Evolutionary conservation across 2,329 filamentous ascomycete genomes (phyloP).

Genomic region (Fusarium sp.): DNA sequence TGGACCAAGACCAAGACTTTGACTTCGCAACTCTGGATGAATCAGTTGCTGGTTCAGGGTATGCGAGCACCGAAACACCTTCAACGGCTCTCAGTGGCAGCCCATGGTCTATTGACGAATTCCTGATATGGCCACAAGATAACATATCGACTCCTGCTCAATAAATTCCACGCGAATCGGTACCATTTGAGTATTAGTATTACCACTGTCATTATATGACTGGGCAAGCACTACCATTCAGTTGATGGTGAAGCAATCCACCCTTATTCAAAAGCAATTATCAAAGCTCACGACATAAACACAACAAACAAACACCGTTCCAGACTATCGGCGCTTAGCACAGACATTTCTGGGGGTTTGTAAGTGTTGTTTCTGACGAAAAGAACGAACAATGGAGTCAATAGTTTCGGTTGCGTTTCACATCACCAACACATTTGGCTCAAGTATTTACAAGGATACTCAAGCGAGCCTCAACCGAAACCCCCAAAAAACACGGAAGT

Average conservation of each 20-base stretch:
- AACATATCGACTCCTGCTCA: not conserved
- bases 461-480: slow-evolving; percentile 43
- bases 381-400: slow-evolving; percentile 26
- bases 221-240: not conserved
- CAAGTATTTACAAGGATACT: slow-evolving; percentile 30
- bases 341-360: not conserved
- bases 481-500: slow-evolving; percentile 28
- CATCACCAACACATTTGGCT: slow-evolving; percentile 33
- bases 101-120: slow-evolving; percentile 45
- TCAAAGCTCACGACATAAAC: not conserved
- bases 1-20: slow-evolving; percentile 19
- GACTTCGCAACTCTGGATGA: slow-evolving; percentile 39
- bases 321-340: not conserved
- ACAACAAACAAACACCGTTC: not conserved
- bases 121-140: slow-evolving; percentile 43
- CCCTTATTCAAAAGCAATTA: not conserved
- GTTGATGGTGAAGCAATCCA: not conserved
- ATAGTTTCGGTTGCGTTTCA: slow-evolving; percentile 48
- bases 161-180: not conserved
- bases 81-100: slow-evolving; percentile 24
- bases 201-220: too few relatives aligned
- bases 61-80: slow-evolving; percentile 19
- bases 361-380: slow-evolving; percentile 3
- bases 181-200: too few relatives aligned
- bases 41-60: slow-evolving; percentile 14